Evolutionary conservation across 345 rosid genomes (phyloP).

Genomic region (Arabis alpina): DNA sequence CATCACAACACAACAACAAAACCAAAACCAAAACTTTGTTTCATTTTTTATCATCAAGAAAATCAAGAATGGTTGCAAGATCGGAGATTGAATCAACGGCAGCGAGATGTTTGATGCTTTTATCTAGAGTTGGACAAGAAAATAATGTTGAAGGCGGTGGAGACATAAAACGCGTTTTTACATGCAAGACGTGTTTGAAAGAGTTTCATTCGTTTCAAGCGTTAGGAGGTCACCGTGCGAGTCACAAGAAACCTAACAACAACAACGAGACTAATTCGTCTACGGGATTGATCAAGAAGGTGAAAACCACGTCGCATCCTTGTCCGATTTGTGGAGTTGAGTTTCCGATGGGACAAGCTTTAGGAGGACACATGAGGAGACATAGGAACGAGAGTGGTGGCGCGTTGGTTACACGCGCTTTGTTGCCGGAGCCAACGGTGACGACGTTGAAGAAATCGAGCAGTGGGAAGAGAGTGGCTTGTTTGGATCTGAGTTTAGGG

Average conservation of each 20-base stretch:
- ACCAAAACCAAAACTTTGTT: slow-evolving; percentile 14
- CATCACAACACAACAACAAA: slow-evolving; percentile 1
- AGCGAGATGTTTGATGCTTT: slow-evolving; percentile 70
- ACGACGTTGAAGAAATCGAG: slow-evolving; percentile 59
- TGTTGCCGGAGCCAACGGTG: slow-evolving; percentile 47
- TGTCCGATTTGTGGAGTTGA: slow-evolving; percentile 89
- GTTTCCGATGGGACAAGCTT: slow-evolving; percentile 88
- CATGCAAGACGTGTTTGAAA: slow-evolving; percentile 83
- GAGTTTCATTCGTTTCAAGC: slow-evolving; percentile 87
- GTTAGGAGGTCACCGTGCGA: slow-evolving; percentile 91
- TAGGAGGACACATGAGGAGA: slow-evolving; percentile 96
- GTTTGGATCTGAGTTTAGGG: slow-evolving; percentile 41
- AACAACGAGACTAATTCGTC: slow-evolving; percentile 11
- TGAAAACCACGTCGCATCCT: slow-evolving; percentile 65
- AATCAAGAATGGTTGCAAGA: slow-evolving; percentile 27
- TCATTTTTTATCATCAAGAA: background rate
- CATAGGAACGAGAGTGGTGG: slow-evolving; percentile 51
- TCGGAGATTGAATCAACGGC: slow-evolving; percentile 47
- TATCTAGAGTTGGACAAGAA: slow-evolving; percentile 62
- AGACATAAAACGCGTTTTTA: slow-evolving; percentile 50
- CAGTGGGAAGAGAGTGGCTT: slow-evolving; percentile 44
- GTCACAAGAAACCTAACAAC: slow-evolving; percentile 73
- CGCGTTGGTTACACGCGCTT: slow-evolving; percentile 46
- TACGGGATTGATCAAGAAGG: slow-evolving; percentile 34
- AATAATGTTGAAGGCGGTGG: slow-evolving; percentile 1